Conservation (phyloP, 2,329 filamentous ascomycete species). For the Talaromyces islandicus region DNA sequence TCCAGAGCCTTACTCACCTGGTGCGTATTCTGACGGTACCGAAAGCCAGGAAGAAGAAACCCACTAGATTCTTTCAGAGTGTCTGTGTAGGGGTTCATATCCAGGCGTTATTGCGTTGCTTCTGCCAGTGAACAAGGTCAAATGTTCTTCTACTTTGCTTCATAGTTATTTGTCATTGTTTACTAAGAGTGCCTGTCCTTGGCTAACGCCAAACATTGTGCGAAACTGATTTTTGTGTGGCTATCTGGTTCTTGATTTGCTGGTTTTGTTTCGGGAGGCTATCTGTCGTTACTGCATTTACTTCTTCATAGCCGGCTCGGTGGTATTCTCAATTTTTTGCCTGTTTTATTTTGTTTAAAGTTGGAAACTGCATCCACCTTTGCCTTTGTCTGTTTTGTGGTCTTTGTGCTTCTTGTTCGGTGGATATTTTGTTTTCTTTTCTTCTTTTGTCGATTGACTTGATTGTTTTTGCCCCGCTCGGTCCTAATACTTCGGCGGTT, state of each 20-base stretch:
- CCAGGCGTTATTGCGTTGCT: background rate
- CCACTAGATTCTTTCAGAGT: background rate
- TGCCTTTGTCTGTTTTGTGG: slow-evolving; percentile 10
- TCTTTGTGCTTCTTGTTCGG: background rate
- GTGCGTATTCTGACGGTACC: slow-evolving; percentile 8
- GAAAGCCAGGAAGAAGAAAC: slow-evolving; percentile 2
- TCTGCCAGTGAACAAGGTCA: background rate
- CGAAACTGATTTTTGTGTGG: background rate
- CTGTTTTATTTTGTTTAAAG: slow-evolving; percentile 6
- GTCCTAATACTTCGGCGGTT: background rate
- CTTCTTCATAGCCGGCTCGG: slow-evolving; percentile 6
- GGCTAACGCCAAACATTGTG: background rate
- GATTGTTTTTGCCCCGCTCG: background rate
- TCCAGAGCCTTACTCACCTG: slow-evolving; percentile 8
- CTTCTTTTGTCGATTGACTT: background rate
- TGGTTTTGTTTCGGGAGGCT: slow-evolving; percentile 7
- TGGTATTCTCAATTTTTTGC: slow-evolving; percentile 12
- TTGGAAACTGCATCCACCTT: slow-evolving; percentile 1
- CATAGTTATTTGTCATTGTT: background rate
- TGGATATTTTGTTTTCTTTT: background rate
- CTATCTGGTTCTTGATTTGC: background rate
- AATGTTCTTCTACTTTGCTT: background rate
- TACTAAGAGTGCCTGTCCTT: background rate
- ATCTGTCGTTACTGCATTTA: slow-evolving; percentile 12
- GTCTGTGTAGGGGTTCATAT: background rate